Base-by-base conservation (phyloP, 768 basidiomycete species). In the Boletus sensibilis region DNA sequence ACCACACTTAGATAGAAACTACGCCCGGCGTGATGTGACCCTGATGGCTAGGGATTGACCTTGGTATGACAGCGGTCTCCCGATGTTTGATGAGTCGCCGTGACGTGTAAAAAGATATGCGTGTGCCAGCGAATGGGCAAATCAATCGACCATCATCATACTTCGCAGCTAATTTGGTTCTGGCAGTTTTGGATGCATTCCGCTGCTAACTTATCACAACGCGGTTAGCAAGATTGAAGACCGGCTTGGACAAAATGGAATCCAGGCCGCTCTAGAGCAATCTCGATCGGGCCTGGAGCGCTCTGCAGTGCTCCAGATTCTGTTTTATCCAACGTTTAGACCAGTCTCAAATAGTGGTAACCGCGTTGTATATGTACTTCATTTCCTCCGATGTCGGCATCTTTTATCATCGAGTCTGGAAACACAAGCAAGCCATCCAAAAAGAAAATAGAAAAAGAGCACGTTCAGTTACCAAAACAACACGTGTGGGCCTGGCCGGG, bases 401-500 rank as follows among this genome's bases (percentile, higher is more conserved):
- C 75, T 48, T 42, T 42, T 38, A 21, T 37, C 41, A 31, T 54
- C 65, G 44, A 12, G 33, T 37, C 61, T 57, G 62, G 45, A 48
- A 31, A 49, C 49, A 48, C 39, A 14, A 29, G 40, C 39, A 47
- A 31, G 21, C 8, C 21, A 13, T 10, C 20, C 42, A n/a, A 50
- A 27, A 7, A 6, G 14, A 39, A 53, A 43, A 31, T 11, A 29
- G 48, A 37, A 47, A 51, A 45, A 50, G 29, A 50, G 39, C 29
- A 34, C 3, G 25, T 31, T 42, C 11, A 25, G 21, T 5, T 4
- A 49, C 56, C 60, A 68, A 56, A 53, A 59, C 25, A 50, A 48
- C 35, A 16, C 5, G 27, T 2, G 8, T 27, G 64, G 85, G 84
- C 86, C 84, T 85, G 79, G 81, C 85, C 82, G 85, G 85, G 86